Evolutionary conservation across 106 monocot species (phyloP), one percentile per base, ranked within the genome.

Genomic region (Chionographis japonica): DNA sequence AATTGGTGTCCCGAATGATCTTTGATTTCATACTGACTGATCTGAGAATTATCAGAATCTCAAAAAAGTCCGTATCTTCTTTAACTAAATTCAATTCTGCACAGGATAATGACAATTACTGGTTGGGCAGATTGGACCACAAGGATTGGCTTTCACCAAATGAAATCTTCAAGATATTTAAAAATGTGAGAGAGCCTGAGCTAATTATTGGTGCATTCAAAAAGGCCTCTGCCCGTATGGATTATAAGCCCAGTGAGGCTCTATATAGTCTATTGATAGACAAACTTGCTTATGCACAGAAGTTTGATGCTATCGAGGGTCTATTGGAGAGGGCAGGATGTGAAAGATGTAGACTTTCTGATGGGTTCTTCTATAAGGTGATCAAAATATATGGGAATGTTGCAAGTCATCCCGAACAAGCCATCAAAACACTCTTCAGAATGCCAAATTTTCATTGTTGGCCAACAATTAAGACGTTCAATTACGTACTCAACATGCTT

Each of bases 131-230:
- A 59, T 77, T 95, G 40, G 80, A 89, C 38, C 91, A 86, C 67
- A 81, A 75, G 69, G 95, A 91, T 36, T 95, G 95, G 91, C 88
- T 91, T 39, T 68, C 95, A 13, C 95, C 95, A 54, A 91, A 88
- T 49, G 91, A 95, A 70, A 58, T 88, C 19, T 69, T 95, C 8
- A 91, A 91, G 60, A 74, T 95, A 19, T 88, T 95, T 56, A 63
- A 38, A 3, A 71, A 81, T 40, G 13, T 86, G 14, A 82, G 56
- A 65, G 77, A 95, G 69, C 80, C 86, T 68, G 71, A 80, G 40
- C 52, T 80, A 54, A 54, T 95, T 38, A 39, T 74, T 12, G n/a
- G 36, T 68, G 70, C 86, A 52, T 81, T 88, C 19, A 50, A 41
- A 3, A 89, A 86, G 81, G 67, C 74, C 3, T 72, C 86, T 4